These are phyloP conservation scores for Neofusicoccum cordaticola DNA, from an alignment of 2,329 filamentous ascomycete species.

Conservation along the genomic window DNA sequence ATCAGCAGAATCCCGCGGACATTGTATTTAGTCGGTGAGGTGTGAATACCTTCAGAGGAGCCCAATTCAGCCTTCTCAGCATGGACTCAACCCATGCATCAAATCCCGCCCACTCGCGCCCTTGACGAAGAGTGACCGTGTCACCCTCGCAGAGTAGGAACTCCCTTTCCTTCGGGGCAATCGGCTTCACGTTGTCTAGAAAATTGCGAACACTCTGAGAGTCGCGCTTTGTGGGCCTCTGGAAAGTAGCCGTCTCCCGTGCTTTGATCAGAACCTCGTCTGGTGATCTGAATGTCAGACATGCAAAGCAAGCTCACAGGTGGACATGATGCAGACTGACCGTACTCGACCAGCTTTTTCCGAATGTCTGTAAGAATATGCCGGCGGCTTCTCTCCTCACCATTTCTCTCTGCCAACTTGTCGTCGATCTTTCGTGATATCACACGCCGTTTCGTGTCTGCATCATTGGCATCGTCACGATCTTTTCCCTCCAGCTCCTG, in stretches of 20 bases:
- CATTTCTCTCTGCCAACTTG: not conserved
- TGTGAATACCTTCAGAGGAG: constrained; percentile 26
- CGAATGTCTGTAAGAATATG: constrained; percentile 32
- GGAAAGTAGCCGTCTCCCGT: constrained; percentile 35
- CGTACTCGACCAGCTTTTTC: constrained; percentile 35
- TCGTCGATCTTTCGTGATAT: not conserved
- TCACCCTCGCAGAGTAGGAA: constrained; percentile 43
- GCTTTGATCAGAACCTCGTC: constrained; percentile 42
- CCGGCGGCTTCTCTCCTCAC: constrained; percentile 19
- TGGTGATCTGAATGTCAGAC: constrained; percentile 12
- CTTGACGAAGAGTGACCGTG: constrained; percentile 37
- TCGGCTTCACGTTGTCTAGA: constrained; percentile 34
- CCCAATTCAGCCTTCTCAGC: constrained; percentile 28
- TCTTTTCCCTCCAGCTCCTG: constrained; percentile 27
- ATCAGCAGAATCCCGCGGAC: not conserved
- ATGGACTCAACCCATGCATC: constrained; percentile 39
- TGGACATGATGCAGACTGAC: constrained; percentile 19
- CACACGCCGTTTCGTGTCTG: not conserved
- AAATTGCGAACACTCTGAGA: constrained; percentile 39
- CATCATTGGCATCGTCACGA: constrained; percentile 23
- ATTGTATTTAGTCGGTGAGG: not conserved
- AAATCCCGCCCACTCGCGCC: constrained; percentile 42
- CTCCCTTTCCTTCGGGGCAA: constrained; percentile 35
- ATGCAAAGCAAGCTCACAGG: not conserved
- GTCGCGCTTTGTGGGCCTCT: constrained; percentile 39